phyloP scores from a whole-genome alignment of 768 basidiomycete genomes.

The Mycena amicta region DNA sequence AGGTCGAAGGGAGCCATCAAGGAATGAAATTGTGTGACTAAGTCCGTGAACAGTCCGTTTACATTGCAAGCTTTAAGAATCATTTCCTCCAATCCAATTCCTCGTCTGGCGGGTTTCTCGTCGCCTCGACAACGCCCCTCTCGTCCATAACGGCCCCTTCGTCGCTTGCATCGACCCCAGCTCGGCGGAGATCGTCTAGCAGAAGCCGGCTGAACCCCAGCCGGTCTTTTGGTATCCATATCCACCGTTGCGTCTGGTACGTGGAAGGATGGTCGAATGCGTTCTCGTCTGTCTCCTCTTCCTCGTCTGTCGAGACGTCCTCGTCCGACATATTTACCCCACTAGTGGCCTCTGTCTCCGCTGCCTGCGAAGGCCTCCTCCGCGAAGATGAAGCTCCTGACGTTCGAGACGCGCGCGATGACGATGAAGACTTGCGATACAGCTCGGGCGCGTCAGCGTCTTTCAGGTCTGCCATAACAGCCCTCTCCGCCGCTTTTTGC shows the following conservation, averaged over 20 bases:
- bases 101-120: slow-evolving; percentile 47
- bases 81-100: slow-evolving; percentile 44
- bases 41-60: too few species aligned
- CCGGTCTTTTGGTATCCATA: slow-evolving; percentile 48
- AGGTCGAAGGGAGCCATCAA: slow-evolving; percentile 83
- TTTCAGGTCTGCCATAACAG: slow-evolving; percentile 16
- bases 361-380: slow-evolving; percentile 16
- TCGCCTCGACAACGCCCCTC: slow-evolving; percentile 47
- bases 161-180: slow-evolving; percentile 47
- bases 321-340: slow-evolving; percentile 28
- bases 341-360: slow-evolving; percentile 8
- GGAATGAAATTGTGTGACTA: slow-evolving; percentile 6
- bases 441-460: slow-evolving; percentile 20
- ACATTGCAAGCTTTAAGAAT: slow-evolving; percentile 31
- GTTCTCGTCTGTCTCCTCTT: slow-evolving; percentile 38
- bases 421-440: slow-evolving; percentile 5
- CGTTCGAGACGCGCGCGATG: slow-evolving; percentile 20
- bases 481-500: slow-evolving; percentile 13
- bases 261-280: slow-evolving; percentile 53
- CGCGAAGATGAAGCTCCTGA: slow-evolving; percentile 15
- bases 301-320: slow-evolving; percentile 31
- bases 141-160: slow-evolving; percentile 46
- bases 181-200: slow-evolving; percentile 37
- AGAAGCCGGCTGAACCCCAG: slow-evolving; percentile 45
- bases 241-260: slow-evolving; percentile 47